phyloP scores from a whole-genome alignment of 106 monocot species.

The Platanthera guangdongensis region DNA sequence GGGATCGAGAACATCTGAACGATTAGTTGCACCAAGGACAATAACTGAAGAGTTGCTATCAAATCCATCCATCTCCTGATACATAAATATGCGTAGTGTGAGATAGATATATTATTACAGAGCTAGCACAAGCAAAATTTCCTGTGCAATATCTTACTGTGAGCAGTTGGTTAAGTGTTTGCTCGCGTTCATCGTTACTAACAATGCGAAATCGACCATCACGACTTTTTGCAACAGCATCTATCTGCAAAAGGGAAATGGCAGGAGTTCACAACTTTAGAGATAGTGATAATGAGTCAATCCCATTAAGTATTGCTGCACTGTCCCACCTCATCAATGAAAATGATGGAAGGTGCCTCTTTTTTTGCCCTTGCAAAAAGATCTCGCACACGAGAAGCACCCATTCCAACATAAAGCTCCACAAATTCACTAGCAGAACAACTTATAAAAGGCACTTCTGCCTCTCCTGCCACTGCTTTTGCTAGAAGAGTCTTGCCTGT shows the following conservation, averaged over 20 bases:
- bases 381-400: slow-evolving; percentile 92
- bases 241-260: slow-evolving; percentile 53
- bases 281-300: background rate
- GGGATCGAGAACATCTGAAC: slow-evolving; percentile 93
- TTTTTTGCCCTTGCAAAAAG: slow-evolving; percentile 97
- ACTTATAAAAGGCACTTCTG: slow-evolving; percentile 97
- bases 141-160: slow-evolving; percentile 41
- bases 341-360: slow-evolving; percentile 94
- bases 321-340: slow-evolving; percentile 81
- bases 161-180: slow-evolving; percentile 94
- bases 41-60: slow-evolving; percentile 95
- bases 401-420: slow-evolving; percentile 99
- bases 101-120: background rate
- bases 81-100: background rate
- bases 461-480: slow-evolving; percentile 98
- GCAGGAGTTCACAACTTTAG: background rate
- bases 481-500: slow-evolving; percentile 97
- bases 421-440: slow-evolving; percentile 99
- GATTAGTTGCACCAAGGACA: slow-evolving; percentile 96
- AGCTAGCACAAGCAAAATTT: background rate
- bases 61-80: slow-evolving; percentile 99
- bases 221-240: slow-evolving; percentile 97
- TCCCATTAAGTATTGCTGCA: background rate
- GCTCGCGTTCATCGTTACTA: slow-evolving; percentile 99
- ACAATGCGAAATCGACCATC: slow-evolving; percentile 95